Percentiles rank a stretch among this genome's conserved stretches.
Conservation (phyloP, 768 basidiomycete genomes). For the Leccinum subgranulosum region DNA sequence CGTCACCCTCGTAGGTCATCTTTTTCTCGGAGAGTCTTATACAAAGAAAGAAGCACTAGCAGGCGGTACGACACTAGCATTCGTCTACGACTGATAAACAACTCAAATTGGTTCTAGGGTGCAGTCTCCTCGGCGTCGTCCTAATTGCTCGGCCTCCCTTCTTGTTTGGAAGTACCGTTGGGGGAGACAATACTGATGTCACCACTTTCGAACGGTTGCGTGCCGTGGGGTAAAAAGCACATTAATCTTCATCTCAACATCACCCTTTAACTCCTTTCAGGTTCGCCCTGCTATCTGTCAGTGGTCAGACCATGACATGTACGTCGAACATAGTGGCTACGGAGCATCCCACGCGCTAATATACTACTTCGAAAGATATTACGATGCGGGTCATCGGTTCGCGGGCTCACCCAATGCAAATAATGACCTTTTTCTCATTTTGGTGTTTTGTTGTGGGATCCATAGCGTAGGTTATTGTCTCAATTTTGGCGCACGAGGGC, state of each 20-base stretch:
- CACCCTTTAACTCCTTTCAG: constrained; percentile 30
- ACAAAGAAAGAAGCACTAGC: constrained; percentile 54
- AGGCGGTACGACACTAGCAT: constrained; percentile 34
- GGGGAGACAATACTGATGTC: constrained; percentile 1
- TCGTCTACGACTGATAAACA: background rate
- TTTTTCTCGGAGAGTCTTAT: constrained; percentile 61
- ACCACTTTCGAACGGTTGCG: constrained; percentile 42
- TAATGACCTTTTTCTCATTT: constrained; percentile 62
- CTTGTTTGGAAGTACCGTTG: constrained; percentile 52
- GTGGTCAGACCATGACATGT: constrained; percentile 70
- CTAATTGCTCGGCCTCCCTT: constrained; percentile 77
- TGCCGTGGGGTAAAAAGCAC: constrained; percentile 52
- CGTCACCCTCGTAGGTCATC: constrained; percentile 57
- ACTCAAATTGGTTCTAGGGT: constrained; percentile 34
- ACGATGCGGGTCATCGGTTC: constrained; percentile 68
- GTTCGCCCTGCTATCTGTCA: constrained; percentile 61
- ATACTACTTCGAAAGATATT: constrained; percentile 33
- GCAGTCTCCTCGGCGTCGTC: constrained; percentile 72
- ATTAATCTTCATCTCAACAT: background rate
- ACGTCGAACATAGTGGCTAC: constrained; percentile 24
- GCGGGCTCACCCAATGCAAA: constrained; percentile 72
- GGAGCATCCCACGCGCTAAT: background rate
- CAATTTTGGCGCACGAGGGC: background rate
- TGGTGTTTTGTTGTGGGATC: constrained; percentile 40
- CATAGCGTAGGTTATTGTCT: constrained; percentile 5